These are phyloP conservation scores for Irpex lacteus DNA, from an alignment of 1,284 basidiomycete genomes.

Conservation along the genomic window DNA sequence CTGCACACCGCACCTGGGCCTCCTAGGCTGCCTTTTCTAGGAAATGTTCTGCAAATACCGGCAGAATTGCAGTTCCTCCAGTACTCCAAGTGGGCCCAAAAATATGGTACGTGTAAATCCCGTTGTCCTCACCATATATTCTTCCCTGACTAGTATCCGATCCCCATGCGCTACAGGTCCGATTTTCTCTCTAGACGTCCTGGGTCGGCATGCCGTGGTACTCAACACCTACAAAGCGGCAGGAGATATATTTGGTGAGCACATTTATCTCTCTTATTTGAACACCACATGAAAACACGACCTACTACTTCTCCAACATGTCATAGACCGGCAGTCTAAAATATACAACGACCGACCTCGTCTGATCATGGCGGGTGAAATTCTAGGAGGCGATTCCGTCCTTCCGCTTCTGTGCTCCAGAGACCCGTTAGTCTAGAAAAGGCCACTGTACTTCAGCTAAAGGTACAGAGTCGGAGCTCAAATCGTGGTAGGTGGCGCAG, in stretches of 20 bases:
- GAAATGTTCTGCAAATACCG: neutral
- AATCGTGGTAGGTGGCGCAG: neutral
- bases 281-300: neutral
- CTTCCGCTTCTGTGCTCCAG: neutral
- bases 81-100: neutral
- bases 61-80: neutral
- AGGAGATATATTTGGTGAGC: neutral
- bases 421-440: neutral
- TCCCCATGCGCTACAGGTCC: neutral
- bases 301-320: neutral
- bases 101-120: too few species aligned
- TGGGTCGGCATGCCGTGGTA: neutral
- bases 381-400: slow-evolving; percentile 20
- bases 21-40: neutral
- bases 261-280: neutral
- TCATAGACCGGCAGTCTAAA: slow-evolving; percentile 34
- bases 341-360: slow-evolving; percentile 64
- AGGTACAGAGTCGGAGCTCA: neutral
- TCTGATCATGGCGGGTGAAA: slow-evolving; percentile 53
- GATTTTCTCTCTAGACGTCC: neutral
- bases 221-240: neutral
- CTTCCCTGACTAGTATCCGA: too few species aligned
- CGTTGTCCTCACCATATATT: too few species aligned
- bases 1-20: neutral
- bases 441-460: neutral